A percentile compares a stretch with the other conserved stretches of the same genome.
Conservation (phyloP, 352 stramenopile genomes). For the Phytophthora europaea region DNA sequence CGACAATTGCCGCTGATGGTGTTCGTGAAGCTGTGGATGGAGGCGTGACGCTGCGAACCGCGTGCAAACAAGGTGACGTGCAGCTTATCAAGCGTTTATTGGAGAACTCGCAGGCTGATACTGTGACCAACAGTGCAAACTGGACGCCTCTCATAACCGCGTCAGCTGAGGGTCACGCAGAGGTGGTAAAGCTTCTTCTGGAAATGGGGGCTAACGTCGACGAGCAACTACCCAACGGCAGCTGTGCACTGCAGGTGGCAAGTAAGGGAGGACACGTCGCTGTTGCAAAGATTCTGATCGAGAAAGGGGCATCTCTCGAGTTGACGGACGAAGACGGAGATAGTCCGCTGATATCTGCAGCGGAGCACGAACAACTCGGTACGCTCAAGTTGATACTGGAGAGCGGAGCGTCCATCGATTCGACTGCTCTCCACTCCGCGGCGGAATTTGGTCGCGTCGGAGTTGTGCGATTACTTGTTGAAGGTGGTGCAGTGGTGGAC, state of each 20-base stretch:
- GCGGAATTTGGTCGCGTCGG: not conserved
- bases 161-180: not conserved
- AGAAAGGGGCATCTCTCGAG: not conserved
- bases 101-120: not conserved
- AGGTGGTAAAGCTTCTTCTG: not conserved
- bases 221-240: not conserved
- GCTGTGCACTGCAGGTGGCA: constrained; percentile 1
- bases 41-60: not conserved
- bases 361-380: not conserved
- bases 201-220: not conserved
- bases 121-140: not conserved
- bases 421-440: not conserved
- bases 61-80: not conserved
- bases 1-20: not conserved
- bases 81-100: not conserved
- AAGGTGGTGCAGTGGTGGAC: not conserved
- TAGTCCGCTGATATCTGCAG: constrained; percentile 2
- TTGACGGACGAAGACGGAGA: not conserved
- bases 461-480: not conserved
- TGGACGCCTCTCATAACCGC: constrained; percentile 3
- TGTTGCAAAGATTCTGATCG: constrained; percentile 1
- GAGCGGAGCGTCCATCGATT: not conserved
- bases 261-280: not conserved
- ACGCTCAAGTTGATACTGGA: constrained; percentile 1
- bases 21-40: not conserved